Percentiles rank a stretch among this genome's conserved stretches.
Conservation (phyloP, 768 basidiomycete genomes). For the Rubroboletus pulcherrimus region DNA sequence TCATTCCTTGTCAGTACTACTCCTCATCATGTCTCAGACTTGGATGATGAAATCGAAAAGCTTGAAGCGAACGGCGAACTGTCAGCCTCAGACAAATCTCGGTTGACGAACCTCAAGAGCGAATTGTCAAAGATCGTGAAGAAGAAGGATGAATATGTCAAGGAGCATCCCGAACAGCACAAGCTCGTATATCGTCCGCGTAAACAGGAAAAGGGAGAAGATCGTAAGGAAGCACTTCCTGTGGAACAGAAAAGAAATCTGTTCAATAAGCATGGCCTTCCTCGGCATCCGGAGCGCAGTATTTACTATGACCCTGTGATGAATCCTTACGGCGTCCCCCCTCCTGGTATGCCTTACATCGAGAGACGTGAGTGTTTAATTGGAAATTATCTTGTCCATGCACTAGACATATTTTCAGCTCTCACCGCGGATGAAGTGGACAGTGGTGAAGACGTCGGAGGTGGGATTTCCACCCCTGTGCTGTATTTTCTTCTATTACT, state of each 20-base stretch:
- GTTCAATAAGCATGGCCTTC: constrained; percentile 81
- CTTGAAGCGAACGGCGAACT: constrained; percentile 49
- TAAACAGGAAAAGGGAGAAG: constrained; percentile 40
- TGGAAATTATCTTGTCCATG: background rate
- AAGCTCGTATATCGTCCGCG: constrained; percentile 72
- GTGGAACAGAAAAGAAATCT: constrained; percentile 53
- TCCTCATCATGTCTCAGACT: constrained; percentile 43
- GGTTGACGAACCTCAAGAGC: constrained; percentile 64
- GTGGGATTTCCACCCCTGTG: constrained; percentile 21
- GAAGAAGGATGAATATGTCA: constrained; percentile 89
- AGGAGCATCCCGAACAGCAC: constrained; percentile 90
- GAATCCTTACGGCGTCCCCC: constrained; percentile 91
- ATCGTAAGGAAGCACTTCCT: constrained; percentile 39
- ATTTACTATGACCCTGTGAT: constrained; percentile 90
- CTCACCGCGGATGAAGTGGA: constrained; percentile 58
- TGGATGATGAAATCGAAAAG: constrained; percentile 76
- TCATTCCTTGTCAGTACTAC: background rate
- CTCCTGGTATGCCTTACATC: constrained; percentile 95
- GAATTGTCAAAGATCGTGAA: constrained; percentile 79
- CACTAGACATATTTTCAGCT: constrained; percentile 37
- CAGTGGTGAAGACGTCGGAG: constrained; percentile 57
- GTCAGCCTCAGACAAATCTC: constrained; percentile 54
- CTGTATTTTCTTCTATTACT: background rate
- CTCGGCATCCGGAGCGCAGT: constrained; percentile 87
- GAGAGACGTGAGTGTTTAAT: constrained; percentile 66